Percentiles rank a stretch among this genome's conserved stretches.
phyloP scores from a whole-genome alignment of 495 filamentous ascomycete species.

The Aspergillus steynii region DNA sequence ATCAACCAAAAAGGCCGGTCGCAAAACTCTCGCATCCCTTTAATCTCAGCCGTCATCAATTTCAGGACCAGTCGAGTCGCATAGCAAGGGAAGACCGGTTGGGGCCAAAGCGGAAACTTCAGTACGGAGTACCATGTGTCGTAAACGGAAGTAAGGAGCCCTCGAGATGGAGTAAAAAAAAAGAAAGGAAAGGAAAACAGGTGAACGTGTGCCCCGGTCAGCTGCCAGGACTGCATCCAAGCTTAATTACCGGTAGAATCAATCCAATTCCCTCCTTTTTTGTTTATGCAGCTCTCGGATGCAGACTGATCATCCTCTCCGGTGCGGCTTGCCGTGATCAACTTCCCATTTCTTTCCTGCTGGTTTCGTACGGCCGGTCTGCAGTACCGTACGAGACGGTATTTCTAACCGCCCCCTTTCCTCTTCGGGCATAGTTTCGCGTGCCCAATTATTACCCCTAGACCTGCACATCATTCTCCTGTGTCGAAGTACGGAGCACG shows the following conservation, averaged over 20 bases:
- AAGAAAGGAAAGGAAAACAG: background rate
- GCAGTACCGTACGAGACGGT: conserved; percentile 13
- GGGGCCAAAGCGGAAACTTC: conserved; percentile 2
- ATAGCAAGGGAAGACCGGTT: background rate
- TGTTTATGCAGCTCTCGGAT: conserved; percentile 5
- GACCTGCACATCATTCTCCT: conserved; percentile 1
- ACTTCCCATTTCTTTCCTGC: background rate
- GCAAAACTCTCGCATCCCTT: background rate
- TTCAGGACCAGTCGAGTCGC: background rate
- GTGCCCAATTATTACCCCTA: conserved; percentile 17
- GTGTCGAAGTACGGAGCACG: background rate
- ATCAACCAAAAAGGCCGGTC: background rate
- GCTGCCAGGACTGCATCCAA: background rate
- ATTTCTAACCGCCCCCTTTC: conserved; percentile 5
- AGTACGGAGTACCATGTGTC: background rate
- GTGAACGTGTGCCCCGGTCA: conserved; percentile 11
- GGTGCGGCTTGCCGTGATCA: conserved; percentile 23
- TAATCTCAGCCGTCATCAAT: background rate
- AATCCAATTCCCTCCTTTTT: background rate
- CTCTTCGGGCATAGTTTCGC: conserved; percentile 11
- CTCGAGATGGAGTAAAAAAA: background rate
- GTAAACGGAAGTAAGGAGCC: conserved; percentile 1
- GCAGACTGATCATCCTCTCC: conserved; percentile 15
- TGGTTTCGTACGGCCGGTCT: conserved; percentile 12
- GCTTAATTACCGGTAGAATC: background rate